Evolutionary conservation across 2,329 filamentous ascomycete species (phyloP).

Genomic region (Chaetomium strumarium): DNA sequence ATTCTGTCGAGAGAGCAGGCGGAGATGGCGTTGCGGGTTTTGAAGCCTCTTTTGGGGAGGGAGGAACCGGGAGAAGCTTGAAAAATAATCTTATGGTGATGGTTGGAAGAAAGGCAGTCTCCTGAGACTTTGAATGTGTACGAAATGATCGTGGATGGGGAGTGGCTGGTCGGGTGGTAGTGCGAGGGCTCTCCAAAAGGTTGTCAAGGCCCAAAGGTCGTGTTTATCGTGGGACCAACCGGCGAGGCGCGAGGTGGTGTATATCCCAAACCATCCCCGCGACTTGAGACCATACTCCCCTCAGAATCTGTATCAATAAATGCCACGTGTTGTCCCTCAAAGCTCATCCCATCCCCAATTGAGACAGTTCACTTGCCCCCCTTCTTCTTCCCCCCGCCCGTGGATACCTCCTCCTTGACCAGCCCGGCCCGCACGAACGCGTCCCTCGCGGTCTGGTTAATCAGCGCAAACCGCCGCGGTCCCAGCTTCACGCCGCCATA

Average conservation of each 20-base stretch:
- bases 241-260: too few species aligned
- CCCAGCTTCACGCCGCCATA: conserved; percentile 89
- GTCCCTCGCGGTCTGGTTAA: conserved; percentile 81
- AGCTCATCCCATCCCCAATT: too few species aligned
- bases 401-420: conserved; percentile 30
- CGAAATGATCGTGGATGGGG: too few species aligned
- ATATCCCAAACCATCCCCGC: too few species aligned
- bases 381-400: conserved; percentile 44
- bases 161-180: too few species aligned
- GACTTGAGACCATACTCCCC: too few species aligned
- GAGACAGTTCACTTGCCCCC: conserved; percentile 27
- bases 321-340: too few species aligned
- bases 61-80: neutral
- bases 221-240: too few species aligned
- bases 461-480: conserved; percentile 82
- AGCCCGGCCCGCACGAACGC: conserved; percentile 73
- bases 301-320: neutral
- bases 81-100: neutral
- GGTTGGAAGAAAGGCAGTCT: neutral
- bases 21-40: conserved; percentile 63
- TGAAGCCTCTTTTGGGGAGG: conserved; percentile 48
- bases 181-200: too few species aligned
- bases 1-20: conserved; percentile 74
- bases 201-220: too few species aligned
- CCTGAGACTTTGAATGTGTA: too few species aligned